Percentiles rank a stretch among this genome's conserved stretches.
Conservation (phyloP, 2,329 filamentous ascomycete species). For the Cordyceps cicadae region DNA sequence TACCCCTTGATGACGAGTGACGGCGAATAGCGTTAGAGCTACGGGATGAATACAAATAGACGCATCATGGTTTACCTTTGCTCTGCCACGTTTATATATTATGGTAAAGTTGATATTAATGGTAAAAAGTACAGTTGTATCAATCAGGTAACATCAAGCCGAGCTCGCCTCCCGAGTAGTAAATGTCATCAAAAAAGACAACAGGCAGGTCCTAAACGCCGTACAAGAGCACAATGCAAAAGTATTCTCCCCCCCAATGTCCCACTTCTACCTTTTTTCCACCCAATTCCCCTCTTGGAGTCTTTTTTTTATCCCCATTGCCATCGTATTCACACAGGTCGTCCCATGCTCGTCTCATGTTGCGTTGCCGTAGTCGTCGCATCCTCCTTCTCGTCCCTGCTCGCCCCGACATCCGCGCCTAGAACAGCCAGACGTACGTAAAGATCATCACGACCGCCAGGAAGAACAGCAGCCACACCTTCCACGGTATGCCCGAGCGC, state of each 20-base stretch:
- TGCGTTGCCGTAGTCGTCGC: not conserved
- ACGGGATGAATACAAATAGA: not conserved
- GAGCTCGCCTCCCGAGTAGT: not conserved
- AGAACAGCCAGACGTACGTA: constrained; percentile 87
- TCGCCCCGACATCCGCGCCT: not conserved
- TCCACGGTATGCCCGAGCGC: constrained; percentile 90
- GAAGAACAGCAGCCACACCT: constrained; percentile 87
- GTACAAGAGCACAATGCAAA: not conserved
- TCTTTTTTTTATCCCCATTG: not conserved
- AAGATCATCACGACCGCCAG: constrained; percentile 74
- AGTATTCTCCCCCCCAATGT: not conserved
- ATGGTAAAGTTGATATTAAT: not conserved
- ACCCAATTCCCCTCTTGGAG: not conserved
- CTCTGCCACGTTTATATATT: not conserved
- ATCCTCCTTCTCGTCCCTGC: not conserved
- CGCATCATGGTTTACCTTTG: not conserved
- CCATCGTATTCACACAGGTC: not conserved
- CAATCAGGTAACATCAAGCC: not conserved
- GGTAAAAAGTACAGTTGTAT: not conserved
- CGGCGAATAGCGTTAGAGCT: not conserved
- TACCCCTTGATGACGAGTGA: not conserved
- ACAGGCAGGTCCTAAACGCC: not conserved
- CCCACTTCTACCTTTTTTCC: not conserved
- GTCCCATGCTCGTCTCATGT: not conserved
- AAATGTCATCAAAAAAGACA: not conserved